Conservation (phyloP, 2,329 filamentous ascomycete species). For the Tolypocladium tundrense region DNA sequence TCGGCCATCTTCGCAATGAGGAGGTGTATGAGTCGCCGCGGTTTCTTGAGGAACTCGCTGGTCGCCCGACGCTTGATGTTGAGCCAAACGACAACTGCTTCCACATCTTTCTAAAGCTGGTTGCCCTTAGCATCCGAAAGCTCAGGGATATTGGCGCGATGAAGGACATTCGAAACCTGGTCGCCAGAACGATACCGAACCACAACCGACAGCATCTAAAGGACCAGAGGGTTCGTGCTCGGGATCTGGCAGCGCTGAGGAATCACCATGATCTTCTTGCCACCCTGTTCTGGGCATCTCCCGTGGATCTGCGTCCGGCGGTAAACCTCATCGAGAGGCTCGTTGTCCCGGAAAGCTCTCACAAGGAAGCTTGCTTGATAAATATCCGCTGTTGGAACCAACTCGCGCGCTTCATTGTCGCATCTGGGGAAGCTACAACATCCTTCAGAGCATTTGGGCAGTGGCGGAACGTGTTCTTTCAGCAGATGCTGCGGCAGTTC, state of each 20-base stretch:
- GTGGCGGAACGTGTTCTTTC: constrained; percentile 49
- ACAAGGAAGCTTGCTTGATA: constrained; percentile 56
- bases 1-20: constrained; percentile 55
- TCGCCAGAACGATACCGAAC: constrained; percentile 53
- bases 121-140: constrained; percentile 46
- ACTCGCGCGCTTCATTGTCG: constrained; percentile 47
- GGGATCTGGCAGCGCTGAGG: constrained; percentile 52
- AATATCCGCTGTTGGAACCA: constrained; percentile 55
- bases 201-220: constrained; percentile 55
- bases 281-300: constrained; percentile 55
- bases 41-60: constrained; percentile 47
- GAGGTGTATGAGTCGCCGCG: constrained; percentile 49
- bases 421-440: constrained; percentile 32
- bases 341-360: constrained; percentile 48
- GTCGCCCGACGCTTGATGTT: constrained; percentile 35
- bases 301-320: constrained; percentile 41
- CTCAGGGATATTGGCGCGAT: constrained; percentile 34
- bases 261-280: constrained; percentile 62
- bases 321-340: constrained; percentile 47
- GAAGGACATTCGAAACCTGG: constrained; percentile 51
- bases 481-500: constrained; percentile 47
- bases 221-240: constrained; percentile 48
- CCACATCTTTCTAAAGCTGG: constrained; percentile 55
- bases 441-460: constrained; percentile 34
- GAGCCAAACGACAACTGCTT: constrained; percentile 52